A percentile compares a stretch with the other conserved stretches of the same genome.
Evolutionary conservation across 2,329 filamentous ascomycete species (phyloP).

Genomic region (Cryphonectria japonica): DNA sequence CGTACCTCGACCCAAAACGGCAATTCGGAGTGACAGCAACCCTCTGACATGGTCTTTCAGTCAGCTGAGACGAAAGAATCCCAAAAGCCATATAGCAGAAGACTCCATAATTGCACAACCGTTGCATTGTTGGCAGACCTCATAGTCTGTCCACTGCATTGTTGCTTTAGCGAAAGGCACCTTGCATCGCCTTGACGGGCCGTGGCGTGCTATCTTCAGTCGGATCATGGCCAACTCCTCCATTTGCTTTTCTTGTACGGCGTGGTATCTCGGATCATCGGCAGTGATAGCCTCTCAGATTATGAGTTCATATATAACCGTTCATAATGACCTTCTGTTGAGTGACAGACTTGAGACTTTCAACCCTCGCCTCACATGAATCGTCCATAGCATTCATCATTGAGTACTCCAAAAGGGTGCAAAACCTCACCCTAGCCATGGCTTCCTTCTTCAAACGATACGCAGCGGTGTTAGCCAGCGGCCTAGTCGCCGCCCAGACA

Average conservation of each 20-base stretch:
- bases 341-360: not conserved
- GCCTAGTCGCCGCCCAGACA: constrained; percentile 30
- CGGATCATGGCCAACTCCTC: no score
- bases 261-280: not conserved
- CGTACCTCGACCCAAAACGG: not conserved
- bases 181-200: constrained; percentile 11
- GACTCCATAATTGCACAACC: not conserved
- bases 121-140: not conserved
- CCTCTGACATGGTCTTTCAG: not conserved
- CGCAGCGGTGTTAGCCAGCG: not conserved
- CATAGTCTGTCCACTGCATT: not conserved
- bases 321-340: not conserved
- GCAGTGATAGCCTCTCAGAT: not conserved
- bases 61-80: not conserved
- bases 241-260: not conserved
- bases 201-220: not conserved
- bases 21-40: not conserved
- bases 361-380: no score
- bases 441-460: not conserved
- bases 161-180: not conserved
- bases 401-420: not conserved
- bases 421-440: not conserved
- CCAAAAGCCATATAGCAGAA: not conserved
- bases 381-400: not conserved
- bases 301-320: not conserved